phyloP scores from a whole-genome alignment of 2,329 filamentous ascomycete genomes.

The Ophiognomonia clavigignenti-juglandacearum region DNA sequence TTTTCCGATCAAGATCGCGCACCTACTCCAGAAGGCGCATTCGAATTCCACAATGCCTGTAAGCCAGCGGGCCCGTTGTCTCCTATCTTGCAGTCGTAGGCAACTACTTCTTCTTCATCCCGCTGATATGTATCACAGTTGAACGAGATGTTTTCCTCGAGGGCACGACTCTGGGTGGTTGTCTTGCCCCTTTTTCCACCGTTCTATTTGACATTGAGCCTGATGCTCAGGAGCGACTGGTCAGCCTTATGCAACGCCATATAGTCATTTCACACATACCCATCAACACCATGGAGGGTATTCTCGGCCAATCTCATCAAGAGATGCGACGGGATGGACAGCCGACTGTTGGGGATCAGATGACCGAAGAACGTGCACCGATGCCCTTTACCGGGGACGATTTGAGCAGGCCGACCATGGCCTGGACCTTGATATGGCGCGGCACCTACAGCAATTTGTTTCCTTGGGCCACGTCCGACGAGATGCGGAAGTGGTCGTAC shows the following conservation, averaged over 20 bases:
- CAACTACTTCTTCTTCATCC: background rate
- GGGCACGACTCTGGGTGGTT: background rate
- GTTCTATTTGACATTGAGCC: slow-evolving; percentile 1
- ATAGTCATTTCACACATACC: background rate
- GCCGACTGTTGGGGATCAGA: background rate
- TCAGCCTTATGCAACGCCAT: slow-evolving; percentile 24
- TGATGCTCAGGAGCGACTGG: slow-evolving; percentile 21
- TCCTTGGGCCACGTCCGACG: background rate
- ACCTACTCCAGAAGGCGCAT: slow-evolving; percentile 9
- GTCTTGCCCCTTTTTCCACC: background rate
- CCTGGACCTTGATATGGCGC: slow-evolving; percentile 16
- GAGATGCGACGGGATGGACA: background rate
- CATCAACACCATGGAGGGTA: background rate
- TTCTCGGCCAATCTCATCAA: background rate
- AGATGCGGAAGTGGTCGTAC: background rate
- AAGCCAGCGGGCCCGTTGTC: background rate
- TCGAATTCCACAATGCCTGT: background rate
- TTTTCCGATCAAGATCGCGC: slow-evolving; percentile 1
- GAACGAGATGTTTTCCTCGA: no score
- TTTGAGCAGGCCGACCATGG: slow-evolving; percentile 9
- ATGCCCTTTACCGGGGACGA: slow-evolving; percentile 7
- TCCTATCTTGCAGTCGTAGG: background rate
- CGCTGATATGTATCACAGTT: no score
- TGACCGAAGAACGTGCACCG: slow-evolving; percentile 2
- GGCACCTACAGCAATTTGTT: slow-evolving; percentile 14